phyloP scores from a whole-genome alignment of 2,329 filamentous ascomycete genomes.

The Pestalotiopsis sp. region DNA sequence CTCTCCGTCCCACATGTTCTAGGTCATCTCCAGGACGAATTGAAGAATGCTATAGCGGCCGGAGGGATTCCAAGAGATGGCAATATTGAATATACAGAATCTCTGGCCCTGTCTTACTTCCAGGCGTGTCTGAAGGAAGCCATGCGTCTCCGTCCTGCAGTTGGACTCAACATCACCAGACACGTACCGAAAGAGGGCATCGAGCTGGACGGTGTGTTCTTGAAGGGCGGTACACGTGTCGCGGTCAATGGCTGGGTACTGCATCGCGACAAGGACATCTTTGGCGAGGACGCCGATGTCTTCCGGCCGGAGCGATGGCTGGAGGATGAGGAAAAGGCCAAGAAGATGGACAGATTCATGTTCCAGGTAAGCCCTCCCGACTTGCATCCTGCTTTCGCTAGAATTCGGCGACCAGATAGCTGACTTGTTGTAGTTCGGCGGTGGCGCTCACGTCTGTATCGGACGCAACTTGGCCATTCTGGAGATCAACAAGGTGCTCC shows the following conservation, averaged over 20 bases:
- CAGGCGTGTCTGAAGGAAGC: constrained; percentile 60
- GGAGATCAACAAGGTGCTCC: constrained; percentile 62
- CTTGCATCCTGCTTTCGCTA: neutral
- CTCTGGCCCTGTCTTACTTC: constrained; percentile 53
- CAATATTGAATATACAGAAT: constrained; percentile 50
- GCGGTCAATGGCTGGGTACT: constrained; percentile 59
- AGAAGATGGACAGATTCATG: constrained; percentile 57
- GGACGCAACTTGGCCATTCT: constrained; percentile 56
- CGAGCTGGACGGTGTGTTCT: constrained; percentile 50
- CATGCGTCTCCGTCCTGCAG: constrained; percentile 57
- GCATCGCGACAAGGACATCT: constrained; percentile 48
- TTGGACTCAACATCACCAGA: constrained; percentile 57
- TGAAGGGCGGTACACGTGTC: constrained; percentile 54
- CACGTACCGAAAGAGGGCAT: constrained; percentile 53
- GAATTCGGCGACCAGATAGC: neutral
- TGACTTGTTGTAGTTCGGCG: constrained; percentile 47
- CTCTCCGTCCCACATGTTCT: constrained; percentile 47
- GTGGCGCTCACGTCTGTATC: constrained; percentile 57
- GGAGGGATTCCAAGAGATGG: constrained; percentile 38
- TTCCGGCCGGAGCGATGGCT: constrained; percentile 60
- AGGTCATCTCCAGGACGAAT: constrained; percentile 41
- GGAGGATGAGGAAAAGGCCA: constrained; percentile 43
- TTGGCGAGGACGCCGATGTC: constrained; percentile 53
- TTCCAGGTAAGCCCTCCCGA: constrained; percentile 46
- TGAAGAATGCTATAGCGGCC: constrained; percentile 41